phyloP scores from a whole-genome alignment of 805 yeast species.

The Metschnikowia borealis region DNA sequence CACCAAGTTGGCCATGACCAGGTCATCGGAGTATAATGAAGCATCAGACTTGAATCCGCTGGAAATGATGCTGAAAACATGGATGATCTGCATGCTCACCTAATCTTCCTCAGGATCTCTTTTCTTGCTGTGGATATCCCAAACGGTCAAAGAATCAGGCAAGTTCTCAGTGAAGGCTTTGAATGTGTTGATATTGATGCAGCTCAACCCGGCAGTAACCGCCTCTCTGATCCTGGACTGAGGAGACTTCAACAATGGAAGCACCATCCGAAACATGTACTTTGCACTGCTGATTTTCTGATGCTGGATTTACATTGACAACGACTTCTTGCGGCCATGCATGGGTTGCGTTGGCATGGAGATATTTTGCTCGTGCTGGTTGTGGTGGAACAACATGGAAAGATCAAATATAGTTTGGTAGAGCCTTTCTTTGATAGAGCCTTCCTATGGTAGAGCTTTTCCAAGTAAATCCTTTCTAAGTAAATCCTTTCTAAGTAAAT shows the following conservation, averaged over 20 bases:
- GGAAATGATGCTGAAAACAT: conserved; percentile 66
- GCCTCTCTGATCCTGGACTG: conserved; percentile 69
- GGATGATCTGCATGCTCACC: conserved; percentile 71
- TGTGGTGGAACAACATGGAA: conserved; percentile 88
- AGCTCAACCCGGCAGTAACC: conserved; percentile 81
- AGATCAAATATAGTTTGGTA: conserved; percentile 68
- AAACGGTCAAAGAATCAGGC: conserved; percentile 52
- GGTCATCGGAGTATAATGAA: conserved; percentile 55
- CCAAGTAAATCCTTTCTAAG: too few relatives aligned
- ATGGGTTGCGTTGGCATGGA: conserved; percentile 43
- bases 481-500: too few relatives aligned
- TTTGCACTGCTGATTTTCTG: conserved; percentile 91
- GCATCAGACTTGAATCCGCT: conserved; percentile 52
- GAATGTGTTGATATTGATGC: conserved; percentile 86
- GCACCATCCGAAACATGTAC: conserved; percentile 80
- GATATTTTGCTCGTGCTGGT: conserved; percentile 86
- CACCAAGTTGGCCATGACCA: conserved; percentile 65
- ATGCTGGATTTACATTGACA: conserved; percentile 79
- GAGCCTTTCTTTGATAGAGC: conserved; percentile 28
- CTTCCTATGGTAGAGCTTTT: conserved; percentile 19
- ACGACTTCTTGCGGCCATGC: conserved; percentile 72
- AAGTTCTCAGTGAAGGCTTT: conserved; percentile 74
- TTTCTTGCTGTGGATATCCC: conserved; percentile 36
- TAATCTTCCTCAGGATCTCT: conserved; percentile 38
- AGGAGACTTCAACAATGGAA: conserved; percentile 67